These are phyloP conservation scores for Dioszegia crocea DNA, from an alignment of 768 basidiomycete species.

Conservation along the genomic window DNA sequence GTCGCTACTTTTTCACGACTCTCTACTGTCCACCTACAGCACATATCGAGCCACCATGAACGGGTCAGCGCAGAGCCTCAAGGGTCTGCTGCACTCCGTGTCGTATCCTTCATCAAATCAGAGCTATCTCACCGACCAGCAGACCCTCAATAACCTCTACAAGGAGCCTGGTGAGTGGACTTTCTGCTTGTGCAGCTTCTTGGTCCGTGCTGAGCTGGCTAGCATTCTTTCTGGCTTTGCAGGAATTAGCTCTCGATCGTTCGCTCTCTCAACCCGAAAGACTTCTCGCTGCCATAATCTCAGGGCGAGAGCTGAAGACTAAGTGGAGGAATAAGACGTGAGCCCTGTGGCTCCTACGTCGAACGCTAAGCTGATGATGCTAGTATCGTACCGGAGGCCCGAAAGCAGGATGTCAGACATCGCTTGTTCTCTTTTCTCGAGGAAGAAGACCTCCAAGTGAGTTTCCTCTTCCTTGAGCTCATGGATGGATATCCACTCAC, in stretches of 20 bases:
- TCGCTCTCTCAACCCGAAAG: constrained; percentile 36
- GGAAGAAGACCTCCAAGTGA: constrained; percentile 37
- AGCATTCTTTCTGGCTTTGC: constrained; percentile 43
- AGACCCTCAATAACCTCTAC: constrained; percentile 32
- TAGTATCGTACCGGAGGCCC: constrained; percentile 40
- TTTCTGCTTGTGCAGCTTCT: neutral
- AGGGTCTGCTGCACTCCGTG: constrained; percentile 27
- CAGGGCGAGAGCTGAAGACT: constrained; percentile 46
- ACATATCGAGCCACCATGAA: neutral
- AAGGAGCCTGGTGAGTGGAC: constrained; percentile 35
- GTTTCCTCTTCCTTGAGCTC: neutral
- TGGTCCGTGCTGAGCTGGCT: neutral
- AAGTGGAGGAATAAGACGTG: constrained; percentile 49
- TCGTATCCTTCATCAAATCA: constrained; percentile 31
- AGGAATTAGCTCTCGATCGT: constrained; percentile 32
- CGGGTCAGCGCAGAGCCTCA: constrained; percentile 15
- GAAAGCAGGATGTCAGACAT: constrained; percentile 42
- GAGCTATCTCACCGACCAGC: constrained; percentile 32
- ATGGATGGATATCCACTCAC: neutral
- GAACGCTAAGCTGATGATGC: neutral
- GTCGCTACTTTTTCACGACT: neutral
- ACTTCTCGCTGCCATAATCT: constrained; percentile 39
- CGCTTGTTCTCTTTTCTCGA: constrained; percentile 45
- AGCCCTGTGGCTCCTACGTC: neutral
- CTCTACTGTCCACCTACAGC: neutral